Base-by-base conservation (phyloP, 176 grass and related monocot genomes). In the Tuctoria greenei region DNA sequence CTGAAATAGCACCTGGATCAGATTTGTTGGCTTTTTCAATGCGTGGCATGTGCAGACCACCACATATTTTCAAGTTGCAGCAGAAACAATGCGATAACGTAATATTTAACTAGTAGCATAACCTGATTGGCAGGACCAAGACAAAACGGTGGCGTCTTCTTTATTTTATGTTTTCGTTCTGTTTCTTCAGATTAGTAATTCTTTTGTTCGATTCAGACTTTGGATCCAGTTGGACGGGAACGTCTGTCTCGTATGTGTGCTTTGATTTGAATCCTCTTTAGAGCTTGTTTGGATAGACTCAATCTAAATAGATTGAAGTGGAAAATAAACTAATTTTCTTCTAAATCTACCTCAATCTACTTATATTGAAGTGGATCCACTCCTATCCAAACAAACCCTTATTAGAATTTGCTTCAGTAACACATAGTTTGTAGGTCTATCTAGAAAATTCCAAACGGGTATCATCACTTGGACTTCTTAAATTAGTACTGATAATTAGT, bases 181-280 rank as follows among this genome's bases (percentile, higher is more conserved):
- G 47, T 51, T 14, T 54, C 51, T 23, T 21, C 51, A 54, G 51
- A 54, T 21, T 21, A 54, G 8, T 67, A 50, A 50, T 20, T 50
- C 14, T 15, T 43, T 46, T 71, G 40, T 47, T 76, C 57, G 57
- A 61, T 75, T 75, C 72, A 28, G 31, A 31, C 51, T 87, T 46
- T 4, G 14, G 47, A 16, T 18, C 67, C 41, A 73, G 67, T 67
- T 73, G 79, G 40, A 63, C 3, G 17, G 46, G 46, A 71, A 57
- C 73, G 18, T 40, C 62, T 87, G 59, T 77, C 76, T 87, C 20
- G 12, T 44, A 44, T 82, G 38, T 72, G 60, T 57, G 6, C 41
- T 72, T 66, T 78, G 73, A 82, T 72, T 71, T 66, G 17, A 71
- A 87, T 38, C 50, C 20, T n/a, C n/a, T n/a, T n/a, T n/a, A n/a